Percentiles rank a stretch among this genome's conserved stretches.
These are phyloP conservation scores for Saksenaea vasiformis DNA, from an alignment of 371 early-diverging fungal species.

Conservation along the genomic window DNA sequence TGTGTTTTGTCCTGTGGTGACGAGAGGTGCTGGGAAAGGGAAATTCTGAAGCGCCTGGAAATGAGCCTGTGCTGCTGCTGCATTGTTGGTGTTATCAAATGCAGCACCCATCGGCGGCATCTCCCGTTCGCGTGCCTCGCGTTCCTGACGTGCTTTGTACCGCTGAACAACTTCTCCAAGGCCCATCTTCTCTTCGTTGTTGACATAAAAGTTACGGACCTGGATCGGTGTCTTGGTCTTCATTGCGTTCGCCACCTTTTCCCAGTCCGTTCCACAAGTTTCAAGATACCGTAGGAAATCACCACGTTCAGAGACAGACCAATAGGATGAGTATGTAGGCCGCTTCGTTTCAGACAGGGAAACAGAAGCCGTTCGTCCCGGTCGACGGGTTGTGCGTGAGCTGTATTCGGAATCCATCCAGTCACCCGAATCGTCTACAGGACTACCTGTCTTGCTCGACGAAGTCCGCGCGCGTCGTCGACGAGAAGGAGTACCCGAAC, in stretches of 20 bases:
- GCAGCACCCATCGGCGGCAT: constrained; percentile 15
- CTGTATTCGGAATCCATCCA: constrained; percentile 33
- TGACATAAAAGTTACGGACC: constrained; percentile 80
- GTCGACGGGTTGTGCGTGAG: constrained; percentile 21
- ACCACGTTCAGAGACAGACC: constrained; percentile 81
- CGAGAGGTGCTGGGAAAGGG: constrained; percentile 31
- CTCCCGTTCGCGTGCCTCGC: constrained; percentile 5
- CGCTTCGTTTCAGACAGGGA: constrained; percentile 31
- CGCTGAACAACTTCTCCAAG: constrained; percentile 56
- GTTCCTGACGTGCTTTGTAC: constrained; percentile 24
- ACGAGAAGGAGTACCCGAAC: constrained; percentile 10
- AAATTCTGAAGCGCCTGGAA: constrained; percentile 32
- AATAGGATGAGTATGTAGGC: constrained; percentile 77
- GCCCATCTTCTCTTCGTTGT: constrained; percentile 69
- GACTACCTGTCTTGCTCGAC: constrained; percentile 25
- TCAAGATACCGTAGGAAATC: constrained; percentile 69
- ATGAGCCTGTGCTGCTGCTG: constrained; percentile 15
- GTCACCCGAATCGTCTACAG: constrained; percentile 16
- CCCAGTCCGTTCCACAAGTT: constrained; percentile 79
- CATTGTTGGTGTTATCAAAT: constrained; percentile 15
- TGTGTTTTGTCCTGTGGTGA: constrained; percentile 11
- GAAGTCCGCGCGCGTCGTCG: constrained; percentile 28
- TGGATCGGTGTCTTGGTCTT: constrained; percentile 82
- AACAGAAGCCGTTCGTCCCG: constrained; percentile 29
- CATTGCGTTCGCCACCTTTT: constrained; percentile 68